Evolutionary conservation across 1,284 basidiomycete genomes (phyloP).

Genomic region (Leccinum colubrinum): DNA sequence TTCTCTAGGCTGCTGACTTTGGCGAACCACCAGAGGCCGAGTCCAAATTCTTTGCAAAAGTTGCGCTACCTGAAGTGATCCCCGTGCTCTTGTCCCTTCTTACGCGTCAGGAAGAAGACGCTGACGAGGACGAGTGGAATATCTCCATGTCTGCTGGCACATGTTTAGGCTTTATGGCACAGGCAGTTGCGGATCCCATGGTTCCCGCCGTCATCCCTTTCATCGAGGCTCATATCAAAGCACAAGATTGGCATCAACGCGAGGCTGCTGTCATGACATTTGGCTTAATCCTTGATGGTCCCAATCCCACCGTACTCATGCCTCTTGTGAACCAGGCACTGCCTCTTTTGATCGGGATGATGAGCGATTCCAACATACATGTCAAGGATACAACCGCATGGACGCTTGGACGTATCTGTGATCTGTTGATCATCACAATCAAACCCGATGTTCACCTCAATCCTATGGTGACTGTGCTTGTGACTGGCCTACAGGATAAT

Average conservation of each 20-base stretch:
- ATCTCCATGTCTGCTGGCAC: conserved; percentile 98
- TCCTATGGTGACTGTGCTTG: conserved; percentile 81
- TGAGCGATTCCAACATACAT: conserved; percentile 81
- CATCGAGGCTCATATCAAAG: conserved; percentile 95
- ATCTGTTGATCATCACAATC: conserved; percentile 85
- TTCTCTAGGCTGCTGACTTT: conserved; percentile 77
- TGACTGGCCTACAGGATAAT: conserved; percentile 79
- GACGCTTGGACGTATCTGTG: conserved; percentile 96
- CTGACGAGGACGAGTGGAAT: conserved; percentile 99
- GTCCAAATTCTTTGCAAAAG: conserved; percentile 91
- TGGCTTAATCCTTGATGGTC: conserved; percentile 96
- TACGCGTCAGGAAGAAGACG: conserved; percentile 94
- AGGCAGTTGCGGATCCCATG: conserved; percentile 89
- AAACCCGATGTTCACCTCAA: conserved; percentile 90
- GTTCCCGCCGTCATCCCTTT: conserved; percentile 95
- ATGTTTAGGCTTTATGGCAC: conserved; percentile 86
- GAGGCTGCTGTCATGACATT: conserved; percentile 99
- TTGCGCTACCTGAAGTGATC: conserved; percentile 92
- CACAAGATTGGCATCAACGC: conserved; percentile 90
- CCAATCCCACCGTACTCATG: conserved; percentile 82
- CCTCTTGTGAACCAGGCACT: conserved; percentile 95
- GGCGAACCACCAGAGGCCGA: conserved; percentile 88
- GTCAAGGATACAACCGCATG: conserved; percentile 98
- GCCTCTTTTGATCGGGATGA: conserved; percentile 94
- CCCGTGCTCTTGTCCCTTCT: conserved; percentile 90